Base-by-base conservation (phyloP, 306 rosid genomes). In the Ammopiptanthus mongolicus region DNA sequence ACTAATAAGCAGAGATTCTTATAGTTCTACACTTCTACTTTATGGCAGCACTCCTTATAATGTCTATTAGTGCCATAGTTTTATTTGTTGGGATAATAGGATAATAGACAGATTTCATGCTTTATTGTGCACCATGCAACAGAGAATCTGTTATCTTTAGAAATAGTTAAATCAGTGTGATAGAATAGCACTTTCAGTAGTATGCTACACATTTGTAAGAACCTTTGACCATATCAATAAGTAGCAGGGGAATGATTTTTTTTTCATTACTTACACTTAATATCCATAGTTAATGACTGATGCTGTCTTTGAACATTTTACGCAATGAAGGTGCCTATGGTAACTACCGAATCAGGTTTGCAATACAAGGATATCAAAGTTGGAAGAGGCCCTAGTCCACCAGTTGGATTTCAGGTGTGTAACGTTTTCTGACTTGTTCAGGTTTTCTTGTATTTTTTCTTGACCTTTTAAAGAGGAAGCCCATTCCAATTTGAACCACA, bases 301-400 rank as follows among this genome's bases (percentile, higher is more conserved):
- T 46, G 55, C 64, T 74, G 8, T 46, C 23, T 66, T 51, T 72
- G 62, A 69, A 63, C 71, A 65, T 23, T 82, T 48, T 83, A 4
- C 72, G 46, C 56, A 64, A 78, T 83, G 78, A 79, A 94, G 98
- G 89, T 90, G 52, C 96, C 95, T 37, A 66, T 74, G 90, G 89
- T 90, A 82, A 94, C 95, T 47, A 91, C 98, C 22, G 96, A 85
- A 71, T 88, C 97, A 31, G 98, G 98, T 78, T 87, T 94, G 90
- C 93, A 88, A 66, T 94, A 90, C 74, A 91, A 90, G 88, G 98
- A 94, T 42, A 94, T 94, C 55, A 86, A 90, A 83, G 91, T 88
- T 44, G 98, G 98, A 65, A 74, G 51, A 51, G 98, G 98, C 68
- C 96, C 97, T 63, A 87, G 84, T 75, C 98, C 98, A 75, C 98